A percentile compares a stretch with the other conserved stretches of the same genome.
These are phyloP conservation scores for Calonectria fujianensis DNA, from an alignment of 2,329 filamentous ascomycete genomes.

Conservation along the genomic window DNA sequence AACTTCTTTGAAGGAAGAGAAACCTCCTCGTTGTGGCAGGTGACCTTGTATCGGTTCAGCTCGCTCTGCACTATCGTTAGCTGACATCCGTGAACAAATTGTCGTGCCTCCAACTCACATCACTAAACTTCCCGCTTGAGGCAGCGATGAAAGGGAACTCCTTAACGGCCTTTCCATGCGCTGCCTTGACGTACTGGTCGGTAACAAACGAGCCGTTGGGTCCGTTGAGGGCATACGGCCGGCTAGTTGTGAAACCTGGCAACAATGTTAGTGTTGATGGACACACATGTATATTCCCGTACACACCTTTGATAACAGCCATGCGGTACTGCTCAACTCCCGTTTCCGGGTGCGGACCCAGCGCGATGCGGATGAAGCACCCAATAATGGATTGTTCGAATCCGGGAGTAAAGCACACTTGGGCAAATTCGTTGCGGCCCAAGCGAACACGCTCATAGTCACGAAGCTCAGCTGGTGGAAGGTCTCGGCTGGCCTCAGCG, in stretches of 20 bases:
- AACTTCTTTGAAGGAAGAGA: constrained; percentile 83
- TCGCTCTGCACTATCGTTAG: constrained; percentile 75
- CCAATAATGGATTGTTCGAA: constrained; percentile 89
- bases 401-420: constrained; percentile 94
- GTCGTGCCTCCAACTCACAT: constrained; percentile 70
- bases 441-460: constrained; percentile 91
- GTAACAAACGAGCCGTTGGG: constrained; percentile 87
- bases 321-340: constrained; percentile 89
- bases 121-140: constrained; percentile 90
- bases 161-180: constrained; percentile 88
- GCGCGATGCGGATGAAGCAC: constrained; percentile 89
- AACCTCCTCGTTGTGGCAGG: constrained; percentile 82
- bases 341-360: constrained; percentile 84
- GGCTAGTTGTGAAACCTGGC: constrained; percentile 84
- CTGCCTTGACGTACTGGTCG: constrained; percentile 87
- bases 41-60: constrained; percentile 86
- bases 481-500: constrained; percentile 80
- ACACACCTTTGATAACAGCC: constrained; percentile 87
- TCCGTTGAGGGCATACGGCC: constrained; percentile 88
- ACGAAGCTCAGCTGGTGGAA: constrained; percentile 83
- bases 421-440: constrained; percentile 88
- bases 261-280: constrained; percentile 47
- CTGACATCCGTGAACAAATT: constrained; percentile 19
- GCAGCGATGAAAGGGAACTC: constrained; percentile 94
- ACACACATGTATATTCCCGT: neutral